A percentile compares a stretch with the other conserved stretches of the same genome.
These are phyloP conservation scores for Haberlea rhodopensis DNA, from an alignment of 257 asterid species.

Conservation along the genomic window DNA sequence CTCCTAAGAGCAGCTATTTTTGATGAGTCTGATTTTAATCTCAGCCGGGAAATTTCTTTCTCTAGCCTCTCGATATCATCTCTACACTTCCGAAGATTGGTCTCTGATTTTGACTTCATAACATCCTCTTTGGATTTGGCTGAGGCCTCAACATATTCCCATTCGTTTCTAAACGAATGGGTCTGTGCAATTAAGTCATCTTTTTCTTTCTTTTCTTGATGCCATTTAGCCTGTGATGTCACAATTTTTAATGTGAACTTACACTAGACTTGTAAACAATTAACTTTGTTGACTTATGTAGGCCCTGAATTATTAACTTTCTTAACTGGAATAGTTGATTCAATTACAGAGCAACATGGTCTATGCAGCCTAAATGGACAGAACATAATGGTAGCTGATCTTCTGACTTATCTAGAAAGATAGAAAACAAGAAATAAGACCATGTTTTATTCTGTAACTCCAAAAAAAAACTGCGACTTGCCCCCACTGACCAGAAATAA, in stretches of 20 bases:
- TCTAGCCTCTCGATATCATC: slow-evolving; percentile 70
- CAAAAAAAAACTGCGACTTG: not conserved
- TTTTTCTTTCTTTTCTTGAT: slow-evolving; percentile 55
- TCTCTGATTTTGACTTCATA: slow-evolving; percentile 67
- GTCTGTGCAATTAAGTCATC: slow-evolving; percentile 60
- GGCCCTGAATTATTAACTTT: not conserved
- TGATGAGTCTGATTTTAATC: slow-evolving; percentile 67
- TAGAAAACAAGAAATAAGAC: not conserved
- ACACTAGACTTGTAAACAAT: slow-evolving; percentile 18
- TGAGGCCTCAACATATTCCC: slow-evolving; percentile 65
- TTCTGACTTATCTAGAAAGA: not conserved
- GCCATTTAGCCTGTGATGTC: slow-evolving; percentile 59
- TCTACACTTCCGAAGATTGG: slow-evolving; percentile 55
- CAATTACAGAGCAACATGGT: not conserved
- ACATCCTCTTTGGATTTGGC: slow-evolving; percentile 64
- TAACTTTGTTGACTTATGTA: not conserved
- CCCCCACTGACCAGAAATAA: not conserved
- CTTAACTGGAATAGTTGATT: not conserved
- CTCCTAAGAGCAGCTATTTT: slow-evolving; percentile 81
- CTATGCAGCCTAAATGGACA: not conserved
- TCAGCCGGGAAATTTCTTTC: slow-evolving; percentile 67
- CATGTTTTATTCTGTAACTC: not conserved
- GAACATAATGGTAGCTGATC: not conserved
- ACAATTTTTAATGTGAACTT: slow-evolving; percentile 26
- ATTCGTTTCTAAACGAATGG: slow-evolving; percentile 48